phyloP scores from a whole-genome alignment of 192 early-diverging fungal genomes.

The Entomortierella chlamydospora region DNA sequence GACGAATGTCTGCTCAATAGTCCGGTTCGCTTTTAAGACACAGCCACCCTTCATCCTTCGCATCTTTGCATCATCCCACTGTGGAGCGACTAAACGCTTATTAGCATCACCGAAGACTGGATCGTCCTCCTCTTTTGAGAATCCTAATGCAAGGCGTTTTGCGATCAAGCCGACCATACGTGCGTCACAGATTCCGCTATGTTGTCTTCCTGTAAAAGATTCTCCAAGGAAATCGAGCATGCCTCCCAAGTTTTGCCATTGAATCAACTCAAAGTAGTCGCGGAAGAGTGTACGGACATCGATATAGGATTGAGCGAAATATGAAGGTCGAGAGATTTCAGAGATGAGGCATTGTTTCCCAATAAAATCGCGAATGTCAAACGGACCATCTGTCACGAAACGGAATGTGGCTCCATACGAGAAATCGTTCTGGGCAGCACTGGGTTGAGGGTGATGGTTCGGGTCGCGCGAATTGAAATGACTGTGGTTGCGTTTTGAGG shows the following conservation, averaged over 20 bases:
- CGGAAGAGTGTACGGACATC: slow-evolving; percentile 73
- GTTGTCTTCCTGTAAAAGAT: slow-evolving; percentile 78
- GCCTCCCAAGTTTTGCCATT: slow-evolving; percentile 63
- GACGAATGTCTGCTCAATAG: slow-evolving; percentile 17
- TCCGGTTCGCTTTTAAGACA: slow-evolving; percentile 37
- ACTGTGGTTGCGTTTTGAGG: neutral
- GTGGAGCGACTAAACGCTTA: slow-evolving; percentile 1
- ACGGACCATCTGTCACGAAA: slow-evolving; percentile 71
- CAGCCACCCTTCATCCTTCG: slow-evolving; percentile 23
- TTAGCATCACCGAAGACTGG: slow-evolving; percentile 25
- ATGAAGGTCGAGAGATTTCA: slow-evolving; percentile 66
- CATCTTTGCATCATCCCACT: slow-evolving; percentile 22
- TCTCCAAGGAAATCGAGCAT: slow-evolving; percentile 75
- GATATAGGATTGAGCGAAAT: slow-evolving; percentile 70
- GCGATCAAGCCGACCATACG: slow-evolving; percentile 81
- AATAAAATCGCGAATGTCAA: slow-evolving; percentile 89
- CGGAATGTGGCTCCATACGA: slow-evolving; percentile 28
- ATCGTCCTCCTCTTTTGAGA: slow-evolving; percentile 5
- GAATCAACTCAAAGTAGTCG: slow-evolving; percentile 60
- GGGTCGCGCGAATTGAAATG: neutral
- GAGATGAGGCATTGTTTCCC: slow-evolving; percentile 75
- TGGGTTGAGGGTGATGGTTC: neutral
- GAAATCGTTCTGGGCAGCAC: slow-evolving; percentile 31
- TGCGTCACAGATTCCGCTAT: slow-evolving; percentile 87
- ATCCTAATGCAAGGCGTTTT: slow-evolving; percentile 60